Evolutionary conservation across 768 basidiomycete genomes (phyloP), one percentile per base, ranked within the genome.

Genomic region (Astraeus odoratus): DNA sequence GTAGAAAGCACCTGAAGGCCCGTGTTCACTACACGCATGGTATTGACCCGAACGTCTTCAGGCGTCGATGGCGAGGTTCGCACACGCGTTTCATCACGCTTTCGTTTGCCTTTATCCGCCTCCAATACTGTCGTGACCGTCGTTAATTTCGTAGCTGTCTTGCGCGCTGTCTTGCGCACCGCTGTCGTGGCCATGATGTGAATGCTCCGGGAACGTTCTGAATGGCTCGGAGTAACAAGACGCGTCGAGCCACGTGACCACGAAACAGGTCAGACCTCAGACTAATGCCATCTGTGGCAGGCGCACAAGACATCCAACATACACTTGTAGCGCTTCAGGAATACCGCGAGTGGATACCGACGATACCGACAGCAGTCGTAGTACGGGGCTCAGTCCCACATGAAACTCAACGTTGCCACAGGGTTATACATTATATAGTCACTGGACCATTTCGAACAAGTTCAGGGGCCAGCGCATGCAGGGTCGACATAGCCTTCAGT

Each of bases 11-110:
- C 67, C 51, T 83, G 83, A 5, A 81, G 76, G 0, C 78, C 74
- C 1, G 69, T 39, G 49, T 89, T 89, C 8, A 86, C 76, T 2
- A 69, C 63, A 18, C 74, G 73, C 86, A 87, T 89, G 1, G 77
- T 73, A 3, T 58, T 49, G 0, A 69, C 50, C 19, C 68, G 69
- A 27, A 59, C 59, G 30, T 73, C 69, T 42, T 72, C 74, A 4
- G 55, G 36, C 19, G 44, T 34, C 9, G 34, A 42, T 26, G 43
- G 38, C 13, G 48, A 42, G 16, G 35, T 24, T 9, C 8, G 33
- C 20, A 18, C 16, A 16, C 24, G 5, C 26, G 42, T 40, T 29
- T 34, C 43, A 22, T 43, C 43, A 12, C 44, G 48, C 40, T 44
- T 46, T 41, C 50, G 51, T 53, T 68, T 69, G 33, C 64, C 58